A percentile compares a stretch with the other conserved stretches of the same genome.
These are phyloP conservation scores for Exophiala mesophila DNA, from an alignment of 2,329 filamentous ascomycete species.

Conservation along the genomic window DNA sequence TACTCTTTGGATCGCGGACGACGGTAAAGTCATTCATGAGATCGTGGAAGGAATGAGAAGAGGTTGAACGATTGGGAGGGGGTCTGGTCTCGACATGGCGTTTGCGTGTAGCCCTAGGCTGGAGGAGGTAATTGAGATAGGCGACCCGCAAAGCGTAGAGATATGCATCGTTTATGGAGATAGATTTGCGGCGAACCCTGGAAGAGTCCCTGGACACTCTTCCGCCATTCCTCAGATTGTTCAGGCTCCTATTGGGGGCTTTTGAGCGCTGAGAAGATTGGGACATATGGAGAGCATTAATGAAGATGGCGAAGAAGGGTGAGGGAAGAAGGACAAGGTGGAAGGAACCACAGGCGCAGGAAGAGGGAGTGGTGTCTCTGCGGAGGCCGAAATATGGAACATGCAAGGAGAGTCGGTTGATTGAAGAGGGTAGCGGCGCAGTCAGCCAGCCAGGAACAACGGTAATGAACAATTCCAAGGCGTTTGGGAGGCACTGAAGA, in stretches of 20 bases:
- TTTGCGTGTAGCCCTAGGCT: slow-evolving; percentile 82
- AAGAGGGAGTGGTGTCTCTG: too few relatives aligned
- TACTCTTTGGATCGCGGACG: slow-evolving; percentile 63
- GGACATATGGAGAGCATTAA: slow-evolving; percentile 36
- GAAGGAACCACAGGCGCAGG: too few relatives aligned
- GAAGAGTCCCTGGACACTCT: slow-evolving; percentile 41
- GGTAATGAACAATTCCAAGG: too few relatives aligned
- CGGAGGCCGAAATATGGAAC: too few relatives aligned
- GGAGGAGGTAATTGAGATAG: slow-evolving; percentile 86
- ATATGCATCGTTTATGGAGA: slow-evolving; percentile 72
- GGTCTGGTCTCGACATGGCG: slow-evolving; percentile 70
- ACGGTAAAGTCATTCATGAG: slow-evolving; percentile 81
- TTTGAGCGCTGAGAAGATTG: slow-evolving; percentile 42
- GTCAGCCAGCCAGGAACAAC: too few relatives aligned
- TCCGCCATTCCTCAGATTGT: slow-evolving; percentile 42
- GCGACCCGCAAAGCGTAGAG: slow-evolving; percentile 85
- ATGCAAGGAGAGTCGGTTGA: not conserved
- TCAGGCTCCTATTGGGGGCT: slow-evolving; percentile 43
- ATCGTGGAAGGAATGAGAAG: slow-evolving; percentile 69
- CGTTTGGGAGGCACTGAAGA: too few relatives aligned
- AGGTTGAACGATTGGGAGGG: slow-evolving; percentile 54
- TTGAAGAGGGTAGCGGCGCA: too few relatives aligned
- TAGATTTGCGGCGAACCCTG: slow-evolving; percentile 37
- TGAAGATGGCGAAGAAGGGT: not conserved
- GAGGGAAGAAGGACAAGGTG: too few relatives aligned